Evolutionary conservation across 345 rosid species (phyloP).

Genomic region (Reutealis trisperma): DNA sequence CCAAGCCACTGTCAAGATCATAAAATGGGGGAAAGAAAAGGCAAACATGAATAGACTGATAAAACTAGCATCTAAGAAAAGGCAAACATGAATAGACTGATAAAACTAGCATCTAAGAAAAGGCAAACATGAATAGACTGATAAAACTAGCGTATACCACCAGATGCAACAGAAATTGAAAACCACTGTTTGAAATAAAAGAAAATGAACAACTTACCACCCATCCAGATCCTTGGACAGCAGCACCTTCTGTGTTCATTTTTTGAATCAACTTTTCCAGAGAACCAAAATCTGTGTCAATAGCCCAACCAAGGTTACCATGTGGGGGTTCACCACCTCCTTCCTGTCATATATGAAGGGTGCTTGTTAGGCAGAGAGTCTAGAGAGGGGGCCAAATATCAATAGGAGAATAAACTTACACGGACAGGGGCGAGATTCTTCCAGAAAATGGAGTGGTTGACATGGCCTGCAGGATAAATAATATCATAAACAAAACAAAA

Average conservation of each 20-base stretch:
- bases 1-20: slow-evolving; percentile 76
- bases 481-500: slow-evolving; percentile 1
- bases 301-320: slow-evolving; percentile 70
- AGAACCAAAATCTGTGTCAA: slow-evolving; percentile 79
- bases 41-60: not conserved
- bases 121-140: too few species aligned
- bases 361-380: not conserved
- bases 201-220: slow-evolving; percentile 58
- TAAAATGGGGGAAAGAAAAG: not conserved
- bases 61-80: too few species aligned
- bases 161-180: slow-evolving; percentile 2
- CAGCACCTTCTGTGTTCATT: slow-evolving; percentile 93
- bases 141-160: not conserved
- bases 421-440: slow-evolving; percentile 69
- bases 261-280: slow-evolving; percentile 71
- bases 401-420: slow-evolving; percentile 44
- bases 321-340: slow-evolving; percentile 97
- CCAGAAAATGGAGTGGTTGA: slow-evolving; percentile 96
- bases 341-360: slow-evolving; percentile 46
- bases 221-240: slow-evolving; percentile 99
- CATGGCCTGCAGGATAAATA: slow-evolving; percentile 57
- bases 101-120: too few species aligned
- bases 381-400: not conserved
- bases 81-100: not conserved
- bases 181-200: not conserved